Evolutionary conservation across 163 green algal genomes (phyloP).

Genomic region (Chlamydomonas reinhardtii): DNA sequence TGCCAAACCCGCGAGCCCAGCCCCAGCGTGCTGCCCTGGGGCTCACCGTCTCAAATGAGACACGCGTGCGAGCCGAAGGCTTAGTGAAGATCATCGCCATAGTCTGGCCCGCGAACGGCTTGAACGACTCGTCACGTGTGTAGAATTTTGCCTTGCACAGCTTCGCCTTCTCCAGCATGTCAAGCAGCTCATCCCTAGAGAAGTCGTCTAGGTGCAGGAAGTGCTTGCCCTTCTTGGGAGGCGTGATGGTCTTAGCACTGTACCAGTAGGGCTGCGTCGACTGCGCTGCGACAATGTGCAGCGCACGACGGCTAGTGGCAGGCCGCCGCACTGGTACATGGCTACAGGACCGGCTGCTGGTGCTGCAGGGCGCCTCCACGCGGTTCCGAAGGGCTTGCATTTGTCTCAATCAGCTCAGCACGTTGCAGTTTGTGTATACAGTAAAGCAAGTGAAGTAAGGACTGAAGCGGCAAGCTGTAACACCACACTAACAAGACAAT

Average conservation of each 20-base stretch:
- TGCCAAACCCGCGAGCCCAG: too few species aligned
- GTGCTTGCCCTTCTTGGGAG: conserved; percentile 68
- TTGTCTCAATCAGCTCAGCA: background rate
- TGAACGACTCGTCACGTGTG: conserved; percentile 86
- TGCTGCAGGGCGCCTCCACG: conserved; percentile 4
- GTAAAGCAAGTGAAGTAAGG: background rate
- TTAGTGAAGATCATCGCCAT: conserved; percentile 99
- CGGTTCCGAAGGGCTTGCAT: conserved; percentile 31
- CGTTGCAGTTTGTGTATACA: background rate
- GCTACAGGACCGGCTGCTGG: background rate
- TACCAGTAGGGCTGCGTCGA: conserved; percentile 43
- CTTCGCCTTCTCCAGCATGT: conserved; percentile 83
- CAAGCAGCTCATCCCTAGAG: conserved; percentile 84
- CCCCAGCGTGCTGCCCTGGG: background rate
- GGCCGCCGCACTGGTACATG: too few species aligned
- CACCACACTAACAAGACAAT: too few species aligned
- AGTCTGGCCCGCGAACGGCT: conserved; percentile 92
- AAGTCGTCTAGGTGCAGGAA: conserved; percentile 97
- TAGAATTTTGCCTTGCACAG: conserved; percentile 87
- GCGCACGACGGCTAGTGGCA: background rate
- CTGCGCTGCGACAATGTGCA: conserved; percentile 28
- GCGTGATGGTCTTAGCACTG: conserved; percentile 29
- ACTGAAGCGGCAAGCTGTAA: too few species aligned
- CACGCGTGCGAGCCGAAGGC: conserved; percentile 95
- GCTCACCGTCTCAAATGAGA: conserved; percentile 98